Conservation (phyloP, 1,139 yeast species). For the Zhuliangozyma blackwelliae region DNA sequence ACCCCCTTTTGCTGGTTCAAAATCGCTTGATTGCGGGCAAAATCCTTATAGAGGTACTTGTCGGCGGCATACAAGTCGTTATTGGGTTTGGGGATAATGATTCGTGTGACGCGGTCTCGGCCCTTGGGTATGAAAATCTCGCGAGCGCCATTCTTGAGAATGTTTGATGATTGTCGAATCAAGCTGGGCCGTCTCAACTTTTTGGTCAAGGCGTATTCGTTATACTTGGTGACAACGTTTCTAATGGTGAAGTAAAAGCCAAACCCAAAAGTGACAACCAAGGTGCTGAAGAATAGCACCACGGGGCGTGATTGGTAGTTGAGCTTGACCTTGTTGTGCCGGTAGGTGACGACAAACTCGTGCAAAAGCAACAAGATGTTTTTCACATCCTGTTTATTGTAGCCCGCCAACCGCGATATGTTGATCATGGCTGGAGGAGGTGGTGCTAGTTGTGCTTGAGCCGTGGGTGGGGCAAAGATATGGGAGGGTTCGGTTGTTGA, state of each 20-base stretch:
- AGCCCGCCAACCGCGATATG: conserved; percentile 33
- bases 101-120: conserved; percentile 36
- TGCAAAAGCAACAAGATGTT: conserved; percentile 32
- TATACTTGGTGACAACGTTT: conserved; percentile 27
- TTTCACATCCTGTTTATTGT: conserved; percentile 30
- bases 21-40: conserved; percentile 34
- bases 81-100: conserved; percentile 57
- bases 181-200: conserved; percentile 33
- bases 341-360: conserved; percentile 35
- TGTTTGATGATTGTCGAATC: conserved; percentile 40
- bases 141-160: conserved; percentile 51
- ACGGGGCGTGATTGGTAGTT: conserved; percentile 46
- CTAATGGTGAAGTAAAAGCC: conserved; percentile 34
- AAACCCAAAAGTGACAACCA: conserved; percentile 42
- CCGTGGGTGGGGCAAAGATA: too few species aligned
- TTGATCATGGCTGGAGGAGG: conserved; percentile 22
- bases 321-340: conserved; percentile 35
- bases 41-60: conserved; percentile 56
- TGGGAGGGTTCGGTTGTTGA: too few species aligned
- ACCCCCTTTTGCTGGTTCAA: conserved; percentile 22
- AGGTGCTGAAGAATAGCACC: conserved; percentile 38
- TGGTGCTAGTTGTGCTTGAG: too few species aligned
- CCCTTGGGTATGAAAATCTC: conserved; percentile 53
- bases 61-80: conserved; percentile 66
- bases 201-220: conserved; percentile 26